phyloP scores from a whole-genome alignment of 345 rosid genomes.

The Boechera stricta region DNA sequence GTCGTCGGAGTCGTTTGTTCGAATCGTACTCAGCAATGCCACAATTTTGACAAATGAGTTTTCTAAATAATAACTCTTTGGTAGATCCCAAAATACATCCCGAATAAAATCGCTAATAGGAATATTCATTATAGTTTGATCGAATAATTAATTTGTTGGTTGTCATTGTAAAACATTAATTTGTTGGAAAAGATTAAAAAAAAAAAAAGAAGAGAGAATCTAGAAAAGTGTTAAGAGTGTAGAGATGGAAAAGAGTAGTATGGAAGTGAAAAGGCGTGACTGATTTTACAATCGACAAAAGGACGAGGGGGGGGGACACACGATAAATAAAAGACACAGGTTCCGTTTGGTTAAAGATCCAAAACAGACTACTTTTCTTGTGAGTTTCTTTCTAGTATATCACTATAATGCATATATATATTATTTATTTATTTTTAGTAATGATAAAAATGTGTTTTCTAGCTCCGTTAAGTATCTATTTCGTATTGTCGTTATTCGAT shows the following conservation, averaged over 20 bases:
- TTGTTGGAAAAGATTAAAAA: not conserved
- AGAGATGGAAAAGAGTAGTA: conserved; percentile 19
- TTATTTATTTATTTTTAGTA: not conserved
- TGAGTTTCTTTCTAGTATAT: conserved; percentile 7
- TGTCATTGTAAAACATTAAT: not conserved
- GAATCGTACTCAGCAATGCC: not conserved
- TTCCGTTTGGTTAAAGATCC: conserved; percentile 43
- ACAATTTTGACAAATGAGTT: too few relatives aligned
- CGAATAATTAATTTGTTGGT: too few relatives aligned
- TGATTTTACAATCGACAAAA: conserved; percentile 34
- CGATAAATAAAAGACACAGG: conserved; percentile 28
- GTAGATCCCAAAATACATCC: too few relatives aligned
- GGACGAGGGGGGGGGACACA: conserved; percentile 18
- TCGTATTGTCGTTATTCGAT: conserved; percentile 27
- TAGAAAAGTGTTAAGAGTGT: not conserved
- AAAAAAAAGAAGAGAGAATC: not conserved
- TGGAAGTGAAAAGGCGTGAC: conserved; percentile 40
- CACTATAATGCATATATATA: not conserved
- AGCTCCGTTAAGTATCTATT: not conserved
- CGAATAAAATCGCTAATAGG: too few relatives aligned
- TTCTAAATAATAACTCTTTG: too few relatives aligned
- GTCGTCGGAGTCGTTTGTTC: not conserved
- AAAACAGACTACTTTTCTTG: conserved; percentile 35
- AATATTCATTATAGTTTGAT: too few relatives aligned
- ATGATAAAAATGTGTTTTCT: not conserved